Percentiles rank a stretch among this genome's conserved stretches.
Evolutionary conservation across 805 yeast species (phyloP).

Genomic region (Saccharomyces kudriavzevii): DNA sequence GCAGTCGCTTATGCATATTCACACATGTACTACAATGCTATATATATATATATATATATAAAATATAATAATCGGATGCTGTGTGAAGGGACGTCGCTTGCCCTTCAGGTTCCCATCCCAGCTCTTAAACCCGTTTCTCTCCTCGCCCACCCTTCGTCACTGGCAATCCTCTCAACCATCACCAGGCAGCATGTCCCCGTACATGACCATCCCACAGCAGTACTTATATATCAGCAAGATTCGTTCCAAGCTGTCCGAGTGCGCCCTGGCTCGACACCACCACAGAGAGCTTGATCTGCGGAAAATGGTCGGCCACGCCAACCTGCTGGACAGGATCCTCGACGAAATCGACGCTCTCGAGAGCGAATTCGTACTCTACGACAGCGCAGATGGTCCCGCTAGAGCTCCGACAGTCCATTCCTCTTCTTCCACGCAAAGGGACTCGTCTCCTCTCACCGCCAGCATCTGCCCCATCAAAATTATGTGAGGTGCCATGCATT

Average conservation of each 20-base stretch:
- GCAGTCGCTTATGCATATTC: background rate
- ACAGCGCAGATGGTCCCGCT: background rate
- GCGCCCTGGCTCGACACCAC: background rate
- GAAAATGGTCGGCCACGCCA: constrained; percentile 28
- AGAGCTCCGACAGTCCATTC: background rate
- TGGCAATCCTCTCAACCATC: background rate
- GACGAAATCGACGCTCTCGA: constrained; percentile 11
- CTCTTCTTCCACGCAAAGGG: background rate
- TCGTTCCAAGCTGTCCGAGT: background rate
- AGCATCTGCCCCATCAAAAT: background rate
- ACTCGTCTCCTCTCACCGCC: background rate
- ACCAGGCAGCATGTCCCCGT: background rate
- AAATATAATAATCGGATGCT: background rate
- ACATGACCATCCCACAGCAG: background rate
- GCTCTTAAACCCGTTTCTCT: background rate
- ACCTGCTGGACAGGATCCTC: constrained; percentile 23
- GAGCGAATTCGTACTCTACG: background rate
- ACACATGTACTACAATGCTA: background rate
- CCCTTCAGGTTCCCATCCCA: background rate
- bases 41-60: too few relatives aligned
- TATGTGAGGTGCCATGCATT: background rate
- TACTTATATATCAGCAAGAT: background rate
- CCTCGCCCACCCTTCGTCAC: background rate
- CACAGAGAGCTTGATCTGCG: constrained; percentile 20
- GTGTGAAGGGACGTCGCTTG: background rate